Evolutionary conservation across 192 early-diverging fungal genomes (phyloP), one percentile per base, ranked within the genome.

Genomic region (Coemansia reversa): DNA sequence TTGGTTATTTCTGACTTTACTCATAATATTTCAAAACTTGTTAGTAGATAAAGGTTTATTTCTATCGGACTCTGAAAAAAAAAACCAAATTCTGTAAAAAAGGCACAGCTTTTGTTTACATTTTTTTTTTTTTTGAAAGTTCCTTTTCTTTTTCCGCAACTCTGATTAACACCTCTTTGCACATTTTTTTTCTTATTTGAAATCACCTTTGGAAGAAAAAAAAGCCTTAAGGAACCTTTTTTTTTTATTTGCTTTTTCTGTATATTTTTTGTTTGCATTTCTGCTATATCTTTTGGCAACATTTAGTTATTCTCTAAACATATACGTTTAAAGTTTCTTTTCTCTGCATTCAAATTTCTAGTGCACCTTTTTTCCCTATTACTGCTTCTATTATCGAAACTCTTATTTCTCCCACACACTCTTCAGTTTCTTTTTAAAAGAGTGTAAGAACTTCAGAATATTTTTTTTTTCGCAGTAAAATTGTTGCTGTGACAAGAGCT

Each of bases 61-160:
- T 45, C 39, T 45, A 16, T 45, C 39, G 39, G 39, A 45, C 39
- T 45, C 39, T 45, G 12, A 16, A 24, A 69, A 59, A 7, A 49
- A 19, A 55, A 42, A 56, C 5, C 3, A 27, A 27, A 3, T 45
- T 45, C 39, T 12, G 14, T 35, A 59, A 8, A 50, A 16, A 45
- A 54, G 39, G 4, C n/a, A 12, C 22, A n/a, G n/a, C 16, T 62
- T 58, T 48, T 58, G 50, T 14, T 30, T 66, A 20, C n/a, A 23
- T 65, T 50, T 65, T 22, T 64, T 65, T 50, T 65, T 22, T 64
- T 55, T 45, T 2, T 27, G 27, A 27, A 27, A 27, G 22, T 22
- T 33, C 35, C 20, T 62, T 3, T 24, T 62, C 18, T 16, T 45
- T 45, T 45, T 45, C 16, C 39, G 14, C 39, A 14, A 45, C 39